Conservation (phyloP, 139 green algal species). For the Chlamydomonas sphaeroides region DNA sequence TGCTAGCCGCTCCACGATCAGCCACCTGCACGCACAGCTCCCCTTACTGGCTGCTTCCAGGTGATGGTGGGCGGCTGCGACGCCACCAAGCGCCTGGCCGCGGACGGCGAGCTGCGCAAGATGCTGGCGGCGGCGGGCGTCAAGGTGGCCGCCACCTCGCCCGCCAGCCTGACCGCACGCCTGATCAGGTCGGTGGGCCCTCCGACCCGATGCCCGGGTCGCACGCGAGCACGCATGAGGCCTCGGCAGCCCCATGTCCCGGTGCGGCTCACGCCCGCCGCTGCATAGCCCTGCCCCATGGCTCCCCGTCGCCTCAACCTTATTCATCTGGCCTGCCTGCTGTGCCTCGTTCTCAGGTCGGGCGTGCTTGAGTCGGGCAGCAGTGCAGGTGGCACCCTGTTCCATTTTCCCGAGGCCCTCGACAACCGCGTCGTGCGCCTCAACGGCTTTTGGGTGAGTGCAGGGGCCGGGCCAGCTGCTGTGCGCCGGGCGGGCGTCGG, state of each 20-base stretch:
- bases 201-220: too few relatives aligned
- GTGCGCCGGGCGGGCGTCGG: too few relatives aligned
- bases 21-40: too few relatives aligned
- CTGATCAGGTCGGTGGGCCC: neutral
- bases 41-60: too few relatives aligned
- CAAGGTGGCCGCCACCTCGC: neutral
- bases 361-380: neutral
- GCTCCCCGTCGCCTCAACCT: too few relatives aligned
- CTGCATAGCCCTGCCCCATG: too few relatives aligned
- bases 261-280: neutral
- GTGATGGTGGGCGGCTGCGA: conserved; percentile 60
- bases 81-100: conserved; percentile 51
- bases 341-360: neutral
- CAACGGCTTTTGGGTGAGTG: conserved; percentile 46
- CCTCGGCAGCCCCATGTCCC: neutral
- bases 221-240: too few relatives aligned
- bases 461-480: too few relatives aligned
- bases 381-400: conserved; percentile 27
- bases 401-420: conserved; percentile 60
- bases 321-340: too few relatives aligned
- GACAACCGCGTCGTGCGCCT: conserved; percentile 53
- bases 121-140: conserved; percentile 24
- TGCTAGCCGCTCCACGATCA: too few relatives aligned
- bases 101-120: conserved; percentile 45
- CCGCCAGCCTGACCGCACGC: neutral